Evolutionary conservation across 2,329 filamentous ascomycete species (phyloP), one percentile per base, ranked within the genome.

Genomic region (Didymella arachidicola): DNA sequence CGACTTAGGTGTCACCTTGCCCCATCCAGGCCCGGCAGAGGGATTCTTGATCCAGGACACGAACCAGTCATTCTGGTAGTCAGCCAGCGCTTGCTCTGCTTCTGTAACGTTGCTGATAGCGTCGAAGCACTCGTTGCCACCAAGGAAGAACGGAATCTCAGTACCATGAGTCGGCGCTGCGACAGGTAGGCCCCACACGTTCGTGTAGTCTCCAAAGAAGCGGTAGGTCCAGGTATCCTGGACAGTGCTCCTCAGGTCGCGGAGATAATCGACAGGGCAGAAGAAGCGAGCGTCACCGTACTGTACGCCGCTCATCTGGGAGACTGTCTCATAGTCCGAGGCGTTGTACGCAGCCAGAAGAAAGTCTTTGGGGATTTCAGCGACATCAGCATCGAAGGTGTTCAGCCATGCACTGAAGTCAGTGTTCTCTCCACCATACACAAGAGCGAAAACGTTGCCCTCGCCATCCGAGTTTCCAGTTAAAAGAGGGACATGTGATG

Each of bases 201-300:
- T 80, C 56, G 78, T 69, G 47, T 80, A 81, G 11, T 72, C 67
- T 29, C 76, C 79, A 45, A 79, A 78, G 71, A 79, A 81, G 27
- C 79, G 78, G 65, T 81, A 81, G 3, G 71, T 70, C 79, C 79
- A 81, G 0, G 78, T 80, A 7, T 76, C 59, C 59, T 81, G 79
- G 6, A 53, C 16, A 10, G 60, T 36, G 54, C 73, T 77, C 43
- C 79, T 78, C 22, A 81, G 39, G 56, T 81, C 77, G 27, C 77
- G 59, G 11, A 81, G 66, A 46, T 72, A 65, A 38, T 72, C 68
- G 3, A 69, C 64, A 2, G 70, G 63, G 60, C 80, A 82, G 64
- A 80, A 77, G 71, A 82, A 82, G 11, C 79, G 79, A 4, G 79
- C 80, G 18, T 82, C 80, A 27, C 79, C 80, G 42, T 72, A 72